Evolutionary conservation across 1,284 basidiomycete species (phyloP), one percentile per base, ranked within the genome.

Genomic region (Ganoderma boninense): DNA sequence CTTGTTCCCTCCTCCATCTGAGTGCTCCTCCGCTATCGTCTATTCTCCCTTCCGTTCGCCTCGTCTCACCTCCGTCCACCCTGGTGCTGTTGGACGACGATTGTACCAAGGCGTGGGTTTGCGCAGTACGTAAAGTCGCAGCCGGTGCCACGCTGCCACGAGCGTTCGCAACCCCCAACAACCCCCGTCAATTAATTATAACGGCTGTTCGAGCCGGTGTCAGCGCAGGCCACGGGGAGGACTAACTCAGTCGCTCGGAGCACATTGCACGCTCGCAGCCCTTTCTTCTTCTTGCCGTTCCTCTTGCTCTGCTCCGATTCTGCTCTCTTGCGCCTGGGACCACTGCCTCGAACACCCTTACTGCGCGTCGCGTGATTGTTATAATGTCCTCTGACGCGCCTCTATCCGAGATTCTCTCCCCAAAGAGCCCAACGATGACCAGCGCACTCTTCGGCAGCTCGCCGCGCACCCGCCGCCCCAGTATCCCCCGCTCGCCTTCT

Each of bases 391-490:
- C 49, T 2, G 71, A 69, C 44, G 62, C 66, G 20, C 59, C 56
- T 2, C 40, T 74, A 13, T 56, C 65, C 44, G 59, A 63, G 10
- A 66, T 71, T 20, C 68, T 73, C 59, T 74, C 73, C 42, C 68
- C 73, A 16, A 71, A 68, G 66, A 74, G 73, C 69, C 73, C 73
- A 5, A 70, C 66, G 13, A 40, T 73, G 16, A 54, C 68, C 42
- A 68, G 64, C 42, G 76, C 76, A 44, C 65, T 75, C 46, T 74
- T 75, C 56, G 75, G 75, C 49, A 74, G 73, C 57, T 57, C 74
- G 26, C 74, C 72, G 23, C 76, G 74, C 63, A 63, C 71, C 29
- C 73, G 74, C 32, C 66, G 71, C 11, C 69, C 72, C 42, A 77
- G 76, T 71, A 74, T 65, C 26, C 69, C 76, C 62, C 71, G 67